These are phyloP conservation scores for Rhododendron williamsianum DNA, from an alignment of 148 eudicot species.

Conservation along the genomic window DNA sequence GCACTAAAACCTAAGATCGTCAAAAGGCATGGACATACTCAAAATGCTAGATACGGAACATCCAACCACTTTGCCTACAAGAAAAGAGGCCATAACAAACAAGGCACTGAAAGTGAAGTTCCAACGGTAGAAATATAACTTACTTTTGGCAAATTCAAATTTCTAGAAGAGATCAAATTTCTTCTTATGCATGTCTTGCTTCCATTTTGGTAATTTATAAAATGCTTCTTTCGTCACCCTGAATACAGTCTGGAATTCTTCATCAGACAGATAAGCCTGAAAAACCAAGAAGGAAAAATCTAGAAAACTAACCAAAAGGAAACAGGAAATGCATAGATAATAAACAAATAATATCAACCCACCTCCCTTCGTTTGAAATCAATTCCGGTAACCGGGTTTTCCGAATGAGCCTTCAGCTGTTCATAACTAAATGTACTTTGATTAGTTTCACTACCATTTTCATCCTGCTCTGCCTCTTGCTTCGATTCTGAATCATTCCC, in stretches of 20 bases:
- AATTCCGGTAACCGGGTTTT: conserved; percentile 85
- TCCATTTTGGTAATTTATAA: conserved; percentile 88
- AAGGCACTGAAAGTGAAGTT: neutral
- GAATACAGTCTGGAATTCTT: conserved; percentile 70
- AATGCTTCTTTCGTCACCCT: conserved; percentile 72
- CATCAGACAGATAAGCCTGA: conserved; percentile 87
- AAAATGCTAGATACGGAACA: neutral
- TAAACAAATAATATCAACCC: conserved; percentile 13
- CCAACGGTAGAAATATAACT: conserved; percentile 1
- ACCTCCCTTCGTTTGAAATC: conserved; percentile 99
- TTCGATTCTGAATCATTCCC: conserved; percentile 45
- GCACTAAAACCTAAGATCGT: conserved; percentile 9
- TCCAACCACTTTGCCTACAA: conserved; percentile 8
- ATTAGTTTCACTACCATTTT: conserved; percentile 44
- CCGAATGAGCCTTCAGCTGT: conserved; percentile 71
- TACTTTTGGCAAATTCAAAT: neutral
- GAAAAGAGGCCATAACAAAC: conserved; percentile 1
- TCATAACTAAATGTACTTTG: conserved; percentile 76
- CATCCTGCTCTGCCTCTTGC: conserved; percentile 51
- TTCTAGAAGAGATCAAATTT: conserved; percentile 80
- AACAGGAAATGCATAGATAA: neutral
- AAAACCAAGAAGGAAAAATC: conserved; percentile 7
- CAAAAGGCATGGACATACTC: neutral
- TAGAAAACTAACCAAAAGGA: neutral
- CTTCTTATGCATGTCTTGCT: conserved; percentile 92